Evolutionary conservation across 495 filamentous ascomycete genomes (phyloP), one percentile per base, ranked within the genome.

Genomic region (Xylaria scruposa): DNA sequence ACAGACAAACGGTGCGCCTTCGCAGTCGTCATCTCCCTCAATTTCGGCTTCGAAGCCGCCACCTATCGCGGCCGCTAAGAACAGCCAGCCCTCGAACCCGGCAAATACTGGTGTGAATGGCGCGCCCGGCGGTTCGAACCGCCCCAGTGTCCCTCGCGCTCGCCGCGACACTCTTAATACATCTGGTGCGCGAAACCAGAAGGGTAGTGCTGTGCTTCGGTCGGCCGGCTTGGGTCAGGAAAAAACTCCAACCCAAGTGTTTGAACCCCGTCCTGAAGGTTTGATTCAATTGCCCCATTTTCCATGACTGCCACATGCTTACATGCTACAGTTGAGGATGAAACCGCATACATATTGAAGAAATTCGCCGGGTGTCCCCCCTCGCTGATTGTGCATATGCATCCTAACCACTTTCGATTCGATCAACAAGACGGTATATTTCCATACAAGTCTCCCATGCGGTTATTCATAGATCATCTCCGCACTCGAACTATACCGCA

Each of bases 381-480:
- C 0, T 97, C 94, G 13, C 83, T 98, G 10, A 89, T 94, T 53
- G 81, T 99, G 46, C 94, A 98, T 81, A 83, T 99, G 1, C 90
- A 97, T 77, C 88, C 90, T 4, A 92, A 86, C 5, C 89, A 97
- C 81, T 98, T 97, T 78, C 91, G 93, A 61, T 97, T 99, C 80
- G 96, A 98, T 73, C 90, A 94, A 71, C 95, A 97, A 82, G 94
- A 98, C 80, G 94, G 95, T 72, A 93, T 91, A 78, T 97, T 97
- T 74, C 84, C 88, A 1, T 98, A 98, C 79, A 92, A 91, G 72
- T 97, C 94, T 8, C 93, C 95, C 59, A 97, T 98, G 94, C 90
- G 87, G 75, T 81, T 93, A 68, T 88, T 97, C 47, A 84, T 98
- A 31, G 90, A 95, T 74, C 93, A 97, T 80, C 76, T 88, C 17